Percentiles rank a stretch among this genome's conserved stretches.
phyloP scores from a whole-genome alignment of 441 rosid species.

The Adansonia gregorii region DNA sequence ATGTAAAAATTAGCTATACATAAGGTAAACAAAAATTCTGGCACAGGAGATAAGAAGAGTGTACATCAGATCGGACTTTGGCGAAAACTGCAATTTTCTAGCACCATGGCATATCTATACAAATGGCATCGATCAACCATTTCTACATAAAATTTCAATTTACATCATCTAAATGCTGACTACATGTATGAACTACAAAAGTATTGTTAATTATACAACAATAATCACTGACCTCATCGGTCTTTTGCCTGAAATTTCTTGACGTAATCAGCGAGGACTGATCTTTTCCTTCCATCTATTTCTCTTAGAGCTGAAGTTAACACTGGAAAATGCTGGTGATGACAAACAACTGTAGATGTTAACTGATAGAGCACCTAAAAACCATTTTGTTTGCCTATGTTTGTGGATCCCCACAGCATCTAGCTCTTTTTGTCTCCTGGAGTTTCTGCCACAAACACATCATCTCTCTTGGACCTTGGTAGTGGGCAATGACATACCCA shows the following conservation, averaged over 20 bases:
- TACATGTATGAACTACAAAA: constrained; percentile 6
- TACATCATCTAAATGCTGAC: background rate
- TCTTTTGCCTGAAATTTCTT: constrained; percentile 6
- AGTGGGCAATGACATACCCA: constrained; percentile 85
- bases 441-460: constrained; percentile 92
- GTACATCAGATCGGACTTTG: background rate
- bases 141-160: background rate
- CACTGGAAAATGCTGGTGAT: background rate
- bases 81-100: constrained; percentile 13
- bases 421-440: constrained; percentile 65
- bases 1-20: background rate
- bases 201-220: constrained; percentile 3
- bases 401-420: constrained; percentile 70
- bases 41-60: background rate
- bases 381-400: background rate
- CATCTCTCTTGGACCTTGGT: constrained; percentile 89
- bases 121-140: constrained; percentile 18
- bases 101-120: constrained; percentile 2
- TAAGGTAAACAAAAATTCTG: background rate
- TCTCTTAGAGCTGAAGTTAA: background rate
- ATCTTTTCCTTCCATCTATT: background rate
- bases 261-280: background rate
- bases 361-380: background rate
- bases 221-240: background rate
- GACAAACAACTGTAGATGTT: background rate